Conservation (phyloP, 1,284 basidiomycete genomes). For the Puccinia horiana region DNA sequence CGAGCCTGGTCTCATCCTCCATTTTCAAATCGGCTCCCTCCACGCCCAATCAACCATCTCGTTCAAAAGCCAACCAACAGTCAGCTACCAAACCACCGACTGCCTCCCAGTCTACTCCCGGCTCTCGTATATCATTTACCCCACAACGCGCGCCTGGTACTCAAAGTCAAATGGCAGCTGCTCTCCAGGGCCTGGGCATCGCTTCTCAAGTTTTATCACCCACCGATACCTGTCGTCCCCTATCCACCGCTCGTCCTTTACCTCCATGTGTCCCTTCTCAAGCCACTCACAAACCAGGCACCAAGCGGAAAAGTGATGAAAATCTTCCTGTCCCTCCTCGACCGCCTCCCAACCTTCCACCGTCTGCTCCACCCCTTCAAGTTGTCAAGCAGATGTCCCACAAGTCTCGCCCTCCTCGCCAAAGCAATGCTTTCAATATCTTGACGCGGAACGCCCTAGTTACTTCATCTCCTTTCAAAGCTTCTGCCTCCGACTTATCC, state of each 20-base stretch:
- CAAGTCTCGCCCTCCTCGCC: constrained; percentile 31
- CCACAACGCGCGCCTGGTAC: constrained; percentile 32
- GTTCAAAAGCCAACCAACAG: background rate
- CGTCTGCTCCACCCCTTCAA: constrained; percentile 35
- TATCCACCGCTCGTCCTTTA: background rate
- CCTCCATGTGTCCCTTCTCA: background rate
- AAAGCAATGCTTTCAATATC: constrained; percentile 30
- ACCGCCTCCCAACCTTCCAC: constrained; percentile 34
- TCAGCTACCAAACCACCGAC: background rate
- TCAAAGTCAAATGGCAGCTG: constrained; percentile 48
- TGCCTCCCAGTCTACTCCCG: background rate
- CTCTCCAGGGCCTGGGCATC: constrained; percentile 36
- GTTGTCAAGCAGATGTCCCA: constrained; percentile 1
- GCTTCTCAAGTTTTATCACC: constrained; percentile 15
- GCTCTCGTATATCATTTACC: background rate
- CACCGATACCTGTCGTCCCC: background rate
- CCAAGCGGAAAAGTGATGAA: constrained; percentile 43
- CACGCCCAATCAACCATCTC: background rate
- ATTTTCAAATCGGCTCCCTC: constrained; percentile 43
- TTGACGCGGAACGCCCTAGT: constrained; percentile 46
- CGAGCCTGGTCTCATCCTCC: constrained; percentile 39
- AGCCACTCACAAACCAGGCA: background rate
- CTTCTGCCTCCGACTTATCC: background rate
- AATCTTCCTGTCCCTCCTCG: constrained; percentile 38
- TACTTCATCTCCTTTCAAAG: constrained; percentile 41